Percentiles rank a stretch among this genome's conserved stretches.
phyloP scores from a whole-genome alignment of 176 grass and related monocot genomes.

The Chrysopogon serrulatus region DNA sequence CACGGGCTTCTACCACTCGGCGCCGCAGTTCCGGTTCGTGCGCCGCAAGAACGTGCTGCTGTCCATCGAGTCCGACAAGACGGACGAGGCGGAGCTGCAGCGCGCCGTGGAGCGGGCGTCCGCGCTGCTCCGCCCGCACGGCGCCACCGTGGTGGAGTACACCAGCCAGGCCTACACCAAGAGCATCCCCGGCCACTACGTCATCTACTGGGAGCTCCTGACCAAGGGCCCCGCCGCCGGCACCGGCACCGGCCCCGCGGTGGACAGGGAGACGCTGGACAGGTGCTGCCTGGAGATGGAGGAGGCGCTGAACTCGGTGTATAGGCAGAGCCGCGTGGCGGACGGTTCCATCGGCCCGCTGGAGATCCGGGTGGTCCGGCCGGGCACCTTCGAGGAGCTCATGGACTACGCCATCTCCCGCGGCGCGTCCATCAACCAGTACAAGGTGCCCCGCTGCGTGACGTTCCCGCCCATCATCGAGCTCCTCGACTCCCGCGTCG shows the following conservation, averaged over 20 bases:
- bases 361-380: conserved; percentile 80
- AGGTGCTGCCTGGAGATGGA: conserved; percentile 85
- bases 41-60: conserved; percentile 95
- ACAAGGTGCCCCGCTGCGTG: conserved; percentile 88
- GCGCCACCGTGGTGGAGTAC: conserved; percentile 81
- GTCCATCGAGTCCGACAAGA: conserved; percentile 96
- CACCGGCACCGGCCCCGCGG: not conserved
- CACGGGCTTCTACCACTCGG: conserved; percentile 75
- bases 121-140: conserved; percentile 64
- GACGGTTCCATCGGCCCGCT: conserved; percentile 88
- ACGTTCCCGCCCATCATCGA: conserved; percentile 88
- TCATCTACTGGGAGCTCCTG: conserved; percentile 94
- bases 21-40: conserved; percentile 88
- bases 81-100: conserved; percentile 94
- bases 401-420: conserved; percentile 95
- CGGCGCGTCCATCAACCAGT: conserved; percentile 93
- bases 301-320: conserved; percentile 76
- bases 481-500: conserved; percentile 84
- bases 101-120: conserved; percentile 75
- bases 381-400: conserved; percentile 86
- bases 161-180: conserved; percentile 85
- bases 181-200: conserved; percentile 83
- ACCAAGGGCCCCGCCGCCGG: not conserved
- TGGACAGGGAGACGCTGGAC: conserved; percentile 37
- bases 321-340: conserved; percentile 88